phyloP scores from a whole-genome alignment of 108 stramenopile species.

The Epithemia pelagica region DNA sequence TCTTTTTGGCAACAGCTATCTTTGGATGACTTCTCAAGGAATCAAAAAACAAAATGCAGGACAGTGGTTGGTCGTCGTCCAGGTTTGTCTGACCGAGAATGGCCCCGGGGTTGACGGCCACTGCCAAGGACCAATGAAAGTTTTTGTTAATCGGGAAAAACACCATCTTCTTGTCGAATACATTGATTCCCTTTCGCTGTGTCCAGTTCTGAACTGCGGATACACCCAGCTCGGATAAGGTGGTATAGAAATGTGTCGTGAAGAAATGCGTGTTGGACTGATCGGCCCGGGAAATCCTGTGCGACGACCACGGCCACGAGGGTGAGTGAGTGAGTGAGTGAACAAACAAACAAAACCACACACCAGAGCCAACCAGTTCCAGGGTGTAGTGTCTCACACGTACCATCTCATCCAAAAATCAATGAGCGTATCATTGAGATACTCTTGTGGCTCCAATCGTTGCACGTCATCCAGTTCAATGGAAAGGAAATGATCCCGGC shows the following conservation, averaged over 20 bases:
- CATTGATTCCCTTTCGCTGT: slow-evolving; percentile 64
- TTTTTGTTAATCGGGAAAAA: slow-evolving; percentile 91
- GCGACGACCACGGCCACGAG: not conserved
- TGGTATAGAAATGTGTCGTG: slow-evolving; percentile 85
- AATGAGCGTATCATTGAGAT: slow-evolving; percentile 82
- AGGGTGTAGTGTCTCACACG: slow-evolving; percentile 9
- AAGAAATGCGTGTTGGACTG: slow-evolving; percentile 60
- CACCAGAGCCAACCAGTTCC: slow-evolving; percentile 1
- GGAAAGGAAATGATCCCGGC: slow-evolving; percentile 45
- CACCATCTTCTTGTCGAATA: slow-evolving; percentile 84
- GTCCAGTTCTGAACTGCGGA: slow-evolving; percentile 77
- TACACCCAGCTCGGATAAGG: slow-evolving; percentile 46
- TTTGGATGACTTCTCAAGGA: slow-evolving; percentile 69
- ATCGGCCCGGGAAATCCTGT: slow-evolving; percentile 43
- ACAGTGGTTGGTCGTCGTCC: slow-evolving; percentile 13
- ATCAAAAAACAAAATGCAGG: slow-evolving; percentile 78
- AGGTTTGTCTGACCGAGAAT: slow-evolving; percentile 18
- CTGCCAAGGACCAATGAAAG: slow-evolving; percentile 94
- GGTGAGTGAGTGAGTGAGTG: not conserved
- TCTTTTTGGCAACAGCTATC: slow-evolving; percentile 23
- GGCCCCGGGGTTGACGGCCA: slow-evolving; percentile 83
- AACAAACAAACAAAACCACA: not conserved
- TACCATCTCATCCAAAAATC: slow-evolving; percentile 90
- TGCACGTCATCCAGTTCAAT: slow-evolving; percentile 42
- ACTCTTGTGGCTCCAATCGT: slow-evolving; percentile 47